These are phyloP conservation scores for Mycena citricolor DNA, from an alignment of 1,284 basidiomycete genomes.

Conservation along the genomic window DNA sequence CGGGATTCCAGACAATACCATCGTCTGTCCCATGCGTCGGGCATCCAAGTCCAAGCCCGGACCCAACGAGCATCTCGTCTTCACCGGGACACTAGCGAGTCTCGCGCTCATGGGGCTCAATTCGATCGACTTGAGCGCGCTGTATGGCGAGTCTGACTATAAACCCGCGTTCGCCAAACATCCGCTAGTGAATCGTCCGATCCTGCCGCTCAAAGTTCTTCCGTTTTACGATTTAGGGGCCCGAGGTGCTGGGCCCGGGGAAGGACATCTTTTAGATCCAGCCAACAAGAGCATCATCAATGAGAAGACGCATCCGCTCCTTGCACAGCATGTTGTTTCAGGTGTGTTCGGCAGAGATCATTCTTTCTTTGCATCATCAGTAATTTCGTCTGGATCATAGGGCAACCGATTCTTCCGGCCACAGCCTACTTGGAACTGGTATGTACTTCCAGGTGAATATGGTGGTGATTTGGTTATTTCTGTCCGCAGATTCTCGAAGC, in stretches of 20 bases:
- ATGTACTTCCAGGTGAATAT: not conserved
- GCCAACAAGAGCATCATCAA: too few relatives aligned
- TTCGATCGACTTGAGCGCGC: conserved; percentile 27
- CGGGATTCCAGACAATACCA: conserved; percentile 21
- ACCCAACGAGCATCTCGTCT: conserved; percentile 11
- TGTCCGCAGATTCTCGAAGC: conserved; percentile 5
- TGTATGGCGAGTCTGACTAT: conserved; percentile 21
- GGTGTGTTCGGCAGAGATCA: conserved; percentile 24
- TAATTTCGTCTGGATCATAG: conserved; percentile 1
- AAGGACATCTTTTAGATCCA: too few relatives aligned
- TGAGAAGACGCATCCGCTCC: conserved; percentile 34
- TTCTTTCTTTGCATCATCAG: too few relatives aligned
- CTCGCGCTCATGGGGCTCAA: conserved; percentile 29
- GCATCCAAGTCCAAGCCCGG: conserved; percentile 22
- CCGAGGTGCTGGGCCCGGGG: too few relatives aligned
- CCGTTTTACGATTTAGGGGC: too few relatives aligned
- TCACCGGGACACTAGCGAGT: conserved; percentile 30
- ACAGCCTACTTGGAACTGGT: conserved; percentile 9
- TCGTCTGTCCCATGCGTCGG: conserved; percentile 34
- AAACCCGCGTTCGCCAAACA: conserved; percentile 17
- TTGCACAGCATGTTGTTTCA: conserved; percentile 42
- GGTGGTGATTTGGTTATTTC: not conserved
- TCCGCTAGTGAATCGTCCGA: conserved; percentile 18
- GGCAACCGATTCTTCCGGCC: conserved; percentile 2
- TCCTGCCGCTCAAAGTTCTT: conserved; percentile 27